phyloP scores from a whole-genome alignment of 2,329 filamentous ascomycete genomes.

The Penicillium sp. region DNA sequence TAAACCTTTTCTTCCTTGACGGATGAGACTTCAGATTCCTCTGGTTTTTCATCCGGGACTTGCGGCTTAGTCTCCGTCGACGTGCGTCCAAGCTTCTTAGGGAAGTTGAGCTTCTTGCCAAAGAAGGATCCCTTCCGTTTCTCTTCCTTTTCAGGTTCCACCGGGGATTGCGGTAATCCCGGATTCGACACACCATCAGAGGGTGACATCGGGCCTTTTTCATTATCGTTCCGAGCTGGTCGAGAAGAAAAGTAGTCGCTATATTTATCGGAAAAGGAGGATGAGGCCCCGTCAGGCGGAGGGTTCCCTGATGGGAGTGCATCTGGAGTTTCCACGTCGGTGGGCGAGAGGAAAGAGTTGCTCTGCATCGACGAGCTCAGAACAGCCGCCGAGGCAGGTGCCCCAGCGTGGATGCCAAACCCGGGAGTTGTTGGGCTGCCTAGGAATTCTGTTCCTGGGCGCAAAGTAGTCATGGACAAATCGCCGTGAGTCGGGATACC shows the following conservation, averaged over 20 bases:
- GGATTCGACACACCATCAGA: constrained; percentile 39
- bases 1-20: constrained; percentile 44
- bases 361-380: constrained; percentile 27
- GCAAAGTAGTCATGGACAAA: constrained; percentile 48
- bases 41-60: constrained; percentile 65
- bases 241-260: constrained; percentile 73
- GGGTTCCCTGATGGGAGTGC: constrained; percentile 48
- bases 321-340: constrained; percentile 27
- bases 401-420: constrained; percentile 67
- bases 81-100: constrained; percentile 73
- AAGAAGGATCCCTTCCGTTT: constrained; percentile 62
- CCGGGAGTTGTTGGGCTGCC: constrained; percentile 65
- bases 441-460: constrained; percentile 56
- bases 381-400: constrained; percentile 25
- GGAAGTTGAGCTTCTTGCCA: constrained; percentile 71
- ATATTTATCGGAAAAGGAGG: constrained; percentile 53
- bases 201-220: constrained; percentile 45
- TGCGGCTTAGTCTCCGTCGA: constrained; percentile 65
- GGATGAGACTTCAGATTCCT: constrained; percentile 50
- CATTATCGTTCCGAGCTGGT: constrained; percentile 42
- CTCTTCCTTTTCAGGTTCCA: constrained; percentile 54
- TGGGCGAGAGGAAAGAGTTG: constrained; percentile 25
- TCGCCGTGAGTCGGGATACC: constrained; percentile 25
- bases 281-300: constrained; percentile 39
- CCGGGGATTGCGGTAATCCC: constrained; percentile 46